phyloP scores from a whole-genome alignment of 108 stramenopile genomes.

The Cylindrotheca fusiformis region DNA sequence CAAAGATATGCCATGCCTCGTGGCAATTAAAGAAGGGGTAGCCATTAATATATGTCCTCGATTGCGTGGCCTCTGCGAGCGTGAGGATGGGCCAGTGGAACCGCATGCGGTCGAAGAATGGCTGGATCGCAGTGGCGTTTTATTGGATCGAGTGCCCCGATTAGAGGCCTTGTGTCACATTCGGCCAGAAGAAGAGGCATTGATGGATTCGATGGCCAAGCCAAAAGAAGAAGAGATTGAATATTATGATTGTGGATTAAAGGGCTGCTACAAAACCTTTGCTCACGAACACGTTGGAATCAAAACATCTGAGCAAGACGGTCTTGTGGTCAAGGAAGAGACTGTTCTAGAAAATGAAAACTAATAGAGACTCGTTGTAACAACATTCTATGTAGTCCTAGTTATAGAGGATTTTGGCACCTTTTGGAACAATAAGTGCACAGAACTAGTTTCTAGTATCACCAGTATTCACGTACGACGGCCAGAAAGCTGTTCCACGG shows the following conservation, averaged over 20 bases:
- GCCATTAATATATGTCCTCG: constrained; percentile 51
- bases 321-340: constrained; percentile 63
- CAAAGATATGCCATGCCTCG: constrained; percentile 57
- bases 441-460: too few species aligned
- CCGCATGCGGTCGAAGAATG: constrained; percentile 52
- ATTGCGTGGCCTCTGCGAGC: constrained; percentile 36
- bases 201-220: constrained; percentile 56
- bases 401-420: too few species aligned
- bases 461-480: too few species aligned
- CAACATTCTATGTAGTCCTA: too few species aligned
- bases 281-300: constrained; percentile 80
- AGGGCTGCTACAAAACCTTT: constrained; percentile 67
- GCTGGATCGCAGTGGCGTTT: constrained; percentile 64
- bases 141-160: constrained; percentile 42
- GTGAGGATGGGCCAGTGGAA: constrained; percentile 32
- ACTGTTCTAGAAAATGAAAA: constrained; percentile 9
- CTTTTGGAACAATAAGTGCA: too few species aligned
- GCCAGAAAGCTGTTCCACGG: too few species aligned
- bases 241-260: constrained; percentile 71
- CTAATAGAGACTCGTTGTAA: neutral
- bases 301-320: constrained; percentile 57
- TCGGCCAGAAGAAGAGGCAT: constrained; percentile 69
- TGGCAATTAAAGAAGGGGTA: constrained; percentile 67
- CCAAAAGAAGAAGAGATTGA: constrained; percentile 24
- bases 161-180: constrained; percentile 62